Evolutionary conservation across 345 rosid species (phyloP), one percentile per base, ranked within the genome.

Genomic region (Barbarea vulgaris): DNA sequence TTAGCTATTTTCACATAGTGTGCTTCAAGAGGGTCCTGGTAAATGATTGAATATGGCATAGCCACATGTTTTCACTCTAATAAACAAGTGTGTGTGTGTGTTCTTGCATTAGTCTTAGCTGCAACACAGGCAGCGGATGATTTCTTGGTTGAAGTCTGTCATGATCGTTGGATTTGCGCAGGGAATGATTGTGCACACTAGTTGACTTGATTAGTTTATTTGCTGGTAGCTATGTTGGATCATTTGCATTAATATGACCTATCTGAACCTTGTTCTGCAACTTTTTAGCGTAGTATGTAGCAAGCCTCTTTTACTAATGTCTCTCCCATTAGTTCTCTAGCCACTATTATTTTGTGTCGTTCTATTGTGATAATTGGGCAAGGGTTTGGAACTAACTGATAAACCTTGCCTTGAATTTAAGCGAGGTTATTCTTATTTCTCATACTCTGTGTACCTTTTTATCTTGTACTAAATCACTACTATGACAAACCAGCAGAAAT

Each of bases 61-160:
- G 30, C 10, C 7, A 22, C 18, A 24, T 68, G 34, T 60, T 60
- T 53, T 75, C 10, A 30, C 17, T 69, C 14, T 68, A 39, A 21
- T 44, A 67, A 60, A 41, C 9, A 56, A 53, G 59, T 46, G 66
- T 1, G 37, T 46, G 66, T 1, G 37, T 47, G 36, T 65, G 18
- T 61, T 50, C 30, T 30, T 72, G 51, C 51, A n/a, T 68, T 51
- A 37, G 15, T 54, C n/a, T 54, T 51, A 69, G 64, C 18, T 76
- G 63, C 39, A 11, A 53, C 25, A 41, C 15, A 62, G 27, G 57
- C 36, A 41, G 56, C 46, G 15, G 65, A 69, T 62, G 2, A 31
- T 17, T 64, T 36, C 18, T 44, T 70, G 41, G 30, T 47, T 74
- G 25, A 24, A 74, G 27, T 64, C 33, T 74, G 65, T 44, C 42